A percentile compares a stretch with the other conserved stretches of the same genome.
Evolutionary conservation across 176 grass and related monocot species (phyloP).

Genomic region (Saccharum officinarum): DNA sequence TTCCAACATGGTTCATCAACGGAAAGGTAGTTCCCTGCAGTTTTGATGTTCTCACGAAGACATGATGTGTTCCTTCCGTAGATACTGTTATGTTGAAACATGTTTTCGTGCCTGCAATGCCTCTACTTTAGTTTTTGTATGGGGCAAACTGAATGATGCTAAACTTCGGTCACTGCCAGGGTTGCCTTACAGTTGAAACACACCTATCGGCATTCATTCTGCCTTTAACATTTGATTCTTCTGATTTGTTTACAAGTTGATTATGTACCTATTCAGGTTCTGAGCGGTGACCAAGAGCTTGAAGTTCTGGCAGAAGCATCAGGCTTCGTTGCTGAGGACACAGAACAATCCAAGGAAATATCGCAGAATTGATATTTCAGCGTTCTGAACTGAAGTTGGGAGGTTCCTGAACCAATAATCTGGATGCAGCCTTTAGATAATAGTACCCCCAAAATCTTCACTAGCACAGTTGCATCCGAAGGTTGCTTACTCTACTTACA

Average conservation of each 20-base stretch:
- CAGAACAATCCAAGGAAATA: constrained; percentile 17
- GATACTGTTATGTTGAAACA: neutral
- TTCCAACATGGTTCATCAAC: constrained; percentile 91
- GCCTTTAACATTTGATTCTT: neutral
- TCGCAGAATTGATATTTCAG: neutral
- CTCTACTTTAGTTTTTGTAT: neutral
- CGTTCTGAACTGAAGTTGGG: neutral
- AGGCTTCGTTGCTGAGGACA: constrained; percentile 47
- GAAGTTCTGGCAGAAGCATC: constrained; percentile 72
- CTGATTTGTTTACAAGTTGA: neutral
- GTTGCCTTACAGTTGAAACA: neutral
- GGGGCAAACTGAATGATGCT: neutral
- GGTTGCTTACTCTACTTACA: neutral
- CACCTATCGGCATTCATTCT: neutral
- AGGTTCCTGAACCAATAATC: neutral
- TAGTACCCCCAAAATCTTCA: neutral
- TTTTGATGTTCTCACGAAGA: neutral
- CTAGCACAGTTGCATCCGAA: neutral
- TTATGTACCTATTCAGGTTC: constrained; percentile 45
- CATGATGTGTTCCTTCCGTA: neutral
- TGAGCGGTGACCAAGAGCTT: constrained; percentile 81
- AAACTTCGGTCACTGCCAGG: neutral
- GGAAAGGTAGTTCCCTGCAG: constrained; percentile 52
- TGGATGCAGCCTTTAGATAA: neutral
- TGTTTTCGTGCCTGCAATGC: neutral